Base-by-base conservation (phyloP, 441 rosid genomes). In the Euphorbia celastroides region DNA sequence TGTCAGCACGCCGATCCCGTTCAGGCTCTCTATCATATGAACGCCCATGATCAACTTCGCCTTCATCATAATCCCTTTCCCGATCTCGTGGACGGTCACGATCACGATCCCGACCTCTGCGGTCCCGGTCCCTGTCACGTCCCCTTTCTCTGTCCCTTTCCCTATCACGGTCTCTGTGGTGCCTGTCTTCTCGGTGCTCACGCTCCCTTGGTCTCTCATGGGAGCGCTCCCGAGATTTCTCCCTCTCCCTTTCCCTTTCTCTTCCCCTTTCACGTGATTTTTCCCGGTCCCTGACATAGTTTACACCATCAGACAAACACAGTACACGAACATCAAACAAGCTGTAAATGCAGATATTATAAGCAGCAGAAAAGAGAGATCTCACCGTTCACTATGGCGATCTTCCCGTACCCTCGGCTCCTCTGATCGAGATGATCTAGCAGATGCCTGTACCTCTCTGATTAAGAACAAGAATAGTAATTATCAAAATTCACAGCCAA, bases 351-450 rank as follows among this genome's bases (percentile, higher is more conserved):
- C 56, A 51, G 56, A 19, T 19, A 6, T 51, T 2, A 50, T 7
- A 13, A 16, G 11, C 41, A 41, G 9, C 5, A 60, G 22, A 20
- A 32, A 46, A 28, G 11, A 38, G 30, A 38, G 57, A 46, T 50
- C 78, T 52, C 68, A 88, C 97, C 90, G 81, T 62, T 87, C 88
- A 64, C 27, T 73, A 30, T 56, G 75, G 20, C 81, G 80, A 69
- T 91, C 92, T 61, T 89, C 98, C 41, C 87, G 87, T 17, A 71
- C 76, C 79, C 86, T 83, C 54, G 98, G 93, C 75, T 89, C 98
- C 78, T 86, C 96, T 2, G 94, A 89, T 52, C 77, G 84, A 57
- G 90, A 76, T 23, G 81, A 70, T 66, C 78, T 85, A 67, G 78
- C 85, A 65, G 84, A 57, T 58, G 77, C 92, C 25, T 75, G 77